Conservation (phyloP, 1,284 basidiomycete genomes). For the Rhodotorula glutinis region DNA sequence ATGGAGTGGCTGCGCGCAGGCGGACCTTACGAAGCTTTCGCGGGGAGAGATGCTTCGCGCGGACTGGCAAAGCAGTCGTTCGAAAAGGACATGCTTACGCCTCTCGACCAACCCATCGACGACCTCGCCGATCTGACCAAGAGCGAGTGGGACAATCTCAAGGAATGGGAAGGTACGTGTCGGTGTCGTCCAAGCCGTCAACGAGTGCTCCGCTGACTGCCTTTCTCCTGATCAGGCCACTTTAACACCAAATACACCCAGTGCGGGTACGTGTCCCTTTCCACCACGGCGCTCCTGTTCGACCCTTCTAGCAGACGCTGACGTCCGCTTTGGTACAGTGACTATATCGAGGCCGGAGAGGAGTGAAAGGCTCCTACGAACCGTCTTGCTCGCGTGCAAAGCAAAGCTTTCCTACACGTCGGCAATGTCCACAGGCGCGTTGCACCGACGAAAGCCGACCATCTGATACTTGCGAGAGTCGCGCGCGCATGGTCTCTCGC, state of each 20-base stretch:
- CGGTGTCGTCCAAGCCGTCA: background rate
- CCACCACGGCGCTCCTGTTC: too few species aligned
- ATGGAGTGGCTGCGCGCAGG: background rate
- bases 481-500: too few species aligned
- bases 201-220: background rate
- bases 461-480: too few species aligned
- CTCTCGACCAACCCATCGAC: conserved; percentile 43
- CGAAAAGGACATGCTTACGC: conserved; percentile 43
- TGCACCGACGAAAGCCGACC: too few species aligned
- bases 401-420: too few species aligned
- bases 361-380: too few species aligned
- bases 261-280: conserved; percentile 26
- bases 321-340: background rate
- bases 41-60: conserved; percentile 45
- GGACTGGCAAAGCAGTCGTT: conserved; percentile 45
- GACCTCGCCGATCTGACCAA: conserved; percentile 40
- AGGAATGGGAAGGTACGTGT: conserved; percentile 42
- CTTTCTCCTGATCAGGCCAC: background rate
- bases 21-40: conserved; percentile 41
- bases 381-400: too few species aligned
- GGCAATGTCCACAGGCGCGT: too few species aligned
- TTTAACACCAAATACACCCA: conserved; percentile 33
- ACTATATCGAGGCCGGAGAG: background rate
- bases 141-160: conserved; percentile 42
- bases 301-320: background rate